These are phyloP conservation scores for Euphrasia confusa DNA, from an alignment of 257 asterid species.

Conservation along the genomic window DNA sequence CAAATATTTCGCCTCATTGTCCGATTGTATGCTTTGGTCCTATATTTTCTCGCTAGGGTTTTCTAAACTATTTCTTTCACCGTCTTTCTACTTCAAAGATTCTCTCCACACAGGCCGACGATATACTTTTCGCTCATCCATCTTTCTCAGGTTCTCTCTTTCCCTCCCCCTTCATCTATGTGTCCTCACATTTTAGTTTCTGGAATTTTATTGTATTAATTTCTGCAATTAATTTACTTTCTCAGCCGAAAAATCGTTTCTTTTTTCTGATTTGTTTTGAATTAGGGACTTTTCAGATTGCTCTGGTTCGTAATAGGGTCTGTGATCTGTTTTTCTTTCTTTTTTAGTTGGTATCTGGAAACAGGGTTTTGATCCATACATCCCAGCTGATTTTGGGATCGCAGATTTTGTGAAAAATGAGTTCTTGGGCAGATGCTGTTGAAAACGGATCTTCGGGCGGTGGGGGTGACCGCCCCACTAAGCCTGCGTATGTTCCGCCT, in stretches of 20 bases:
- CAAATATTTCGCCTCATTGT: conserved; percentile 27
- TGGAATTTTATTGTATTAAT: background rate
- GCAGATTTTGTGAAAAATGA: conserved; percentile 33
- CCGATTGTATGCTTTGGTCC: conserved; percentile 21
- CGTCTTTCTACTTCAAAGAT: conserved; percentile 21
- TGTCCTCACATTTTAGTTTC: background rate
- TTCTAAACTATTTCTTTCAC: conserved; percentile 20
- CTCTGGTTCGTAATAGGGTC: conserved; percentile 21
- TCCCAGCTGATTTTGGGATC: conserved; percentile 17
- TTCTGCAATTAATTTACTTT: conserved; percentile 16
- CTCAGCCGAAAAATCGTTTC: background rate
- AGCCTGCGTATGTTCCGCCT: conserved; percentile 72
- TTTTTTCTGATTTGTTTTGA: background rate
- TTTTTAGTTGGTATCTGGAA: background rate
- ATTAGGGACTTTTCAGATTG: conserved; percentile 2
- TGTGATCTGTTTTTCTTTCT: conserved; percentile 13
- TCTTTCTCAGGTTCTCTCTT: conserved; percentile 18
- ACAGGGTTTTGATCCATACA: background rate
- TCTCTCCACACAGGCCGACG: conserved; percentile 3
- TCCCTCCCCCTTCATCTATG: conserved; percentile 15
- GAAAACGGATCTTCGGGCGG: conserved; percentile 51
- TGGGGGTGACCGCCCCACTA: conserved; percentile 36
- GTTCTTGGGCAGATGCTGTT: conserved; percentile 85
- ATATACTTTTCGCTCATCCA: conserved; percentile 26
- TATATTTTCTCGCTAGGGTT: conserved; percentile 39